Evolutionary conservation across 2,329 filamentous ascomycete genomes (phyloP).

Genomic region (Drechslera avenae): DNA sequence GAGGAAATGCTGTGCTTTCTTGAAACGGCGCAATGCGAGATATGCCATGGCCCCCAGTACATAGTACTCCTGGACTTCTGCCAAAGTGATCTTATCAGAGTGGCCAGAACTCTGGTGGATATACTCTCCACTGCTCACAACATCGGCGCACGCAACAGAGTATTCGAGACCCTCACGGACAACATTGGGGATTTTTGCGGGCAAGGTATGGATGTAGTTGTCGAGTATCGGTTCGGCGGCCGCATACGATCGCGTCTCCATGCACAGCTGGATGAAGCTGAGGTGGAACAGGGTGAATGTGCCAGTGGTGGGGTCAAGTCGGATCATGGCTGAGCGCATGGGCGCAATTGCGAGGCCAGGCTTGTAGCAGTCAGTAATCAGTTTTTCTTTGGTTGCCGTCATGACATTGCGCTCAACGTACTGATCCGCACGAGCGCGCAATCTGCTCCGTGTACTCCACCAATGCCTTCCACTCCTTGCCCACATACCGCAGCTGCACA

Average conservation of each 20-base stretch:
- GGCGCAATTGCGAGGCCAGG: slow-evolving; percentile 46
- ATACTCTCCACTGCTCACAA: slow-evolving; percentile 58
- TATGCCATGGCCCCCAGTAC: slow-evolving; percentile 56
- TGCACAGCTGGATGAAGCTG: slow-evolving; percentile 62
- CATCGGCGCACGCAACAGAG: slow-evolving; percentile 49
- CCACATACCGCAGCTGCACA: slow-evolving; percentile 61
- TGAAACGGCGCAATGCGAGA: slow-evolving; percentile 51
- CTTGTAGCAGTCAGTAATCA: slow-evolving; percentile 33
- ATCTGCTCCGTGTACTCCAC: slow-evolving; percentile 49
- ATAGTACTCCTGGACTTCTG: slow-evolving; percentile 62
- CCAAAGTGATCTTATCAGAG: slow-evolving; percentile 58
- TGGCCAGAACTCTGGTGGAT: slow-evolving; percentile 65
- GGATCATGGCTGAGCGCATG: slow-evolving; percentile 61
- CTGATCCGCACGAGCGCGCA: slow-evolving; percentile 37
- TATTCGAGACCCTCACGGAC: slow-evolving; percentile 45
- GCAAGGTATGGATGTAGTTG: slow-evolving; percentile 69
- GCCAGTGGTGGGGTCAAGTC: slow-evolving; percentile 68
- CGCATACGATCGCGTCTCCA: slow-evolving; percentile 59
- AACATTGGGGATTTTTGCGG: slow-evolving; percentile 47
- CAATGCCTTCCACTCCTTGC: slow-evolving; percentile 54
- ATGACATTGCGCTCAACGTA: slow-evolving; percentile 25
- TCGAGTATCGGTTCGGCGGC: slow-evolving; percentile 66
- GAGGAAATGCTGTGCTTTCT: slow-evolving; percentile 53
- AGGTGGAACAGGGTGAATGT: slow-evolving; percentile 71
- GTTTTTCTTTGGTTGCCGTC: neutral